These are phyloP conservation scores for Xylariaceae sp. DNA, from an alignment of 2,329 filamentous ascomycete species.

Conservation along the genomic window DNA sequence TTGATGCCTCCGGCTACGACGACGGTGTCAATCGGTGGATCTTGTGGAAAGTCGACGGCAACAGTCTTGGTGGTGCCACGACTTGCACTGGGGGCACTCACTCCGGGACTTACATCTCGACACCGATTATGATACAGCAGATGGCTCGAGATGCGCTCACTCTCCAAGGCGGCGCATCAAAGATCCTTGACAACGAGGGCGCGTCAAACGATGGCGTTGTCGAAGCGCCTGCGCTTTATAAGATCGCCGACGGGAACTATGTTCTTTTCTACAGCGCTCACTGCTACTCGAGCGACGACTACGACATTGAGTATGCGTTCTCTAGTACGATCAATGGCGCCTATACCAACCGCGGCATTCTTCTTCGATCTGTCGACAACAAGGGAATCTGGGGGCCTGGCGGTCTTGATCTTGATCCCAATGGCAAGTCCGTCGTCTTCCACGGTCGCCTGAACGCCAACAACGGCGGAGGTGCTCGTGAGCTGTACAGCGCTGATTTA, in stretches of 20 bases:
- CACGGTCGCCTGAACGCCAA: constrained; percentile 26
- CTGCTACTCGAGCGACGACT: constrained; percentile 33
- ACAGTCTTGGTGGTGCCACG: constrained; percentile 30
- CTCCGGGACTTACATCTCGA: constrained; percentile 9
- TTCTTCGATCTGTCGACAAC: constrained; percentile 30
- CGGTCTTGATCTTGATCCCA: constrained; percentile 31
- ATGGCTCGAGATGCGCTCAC: constrained; percentile 30
- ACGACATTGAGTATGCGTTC: constrained; percentile 34
- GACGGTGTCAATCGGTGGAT: constrained; percentile 32
- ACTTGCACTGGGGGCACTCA: constrained; percentile 13
- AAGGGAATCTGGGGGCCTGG: constrained; percentile 29
- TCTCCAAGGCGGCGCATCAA: constrained; percentile 21
- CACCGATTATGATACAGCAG: constrained; percentile 30
- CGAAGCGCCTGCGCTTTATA: constrained; percentile 30
- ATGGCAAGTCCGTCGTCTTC: constrained; percentile 28
- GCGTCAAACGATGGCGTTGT: constrained; percentile 29
- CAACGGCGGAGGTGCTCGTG: constrained; percentile 17
- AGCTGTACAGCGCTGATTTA: constrained; percentile 27
- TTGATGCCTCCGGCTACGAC: constrained; percentile 31
- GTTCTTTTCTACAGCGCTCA: constrained; percentile 33
- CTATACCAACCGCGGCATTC: constrained; percentile 29
- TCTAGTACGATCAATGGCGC: constrained; percentile 30
- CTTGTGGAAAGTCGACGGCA: constrained; percentile 33
- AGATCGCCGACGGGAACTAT: constrained; percentile 26
- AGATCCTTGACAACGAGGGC: constrained; percentile 31